Evolutionary conservation across 176 grass and related monocot genomes (phyloP), one percentile per base, ranked within the genome.

Genomic region (Saccharum spontaneum): DNA sequence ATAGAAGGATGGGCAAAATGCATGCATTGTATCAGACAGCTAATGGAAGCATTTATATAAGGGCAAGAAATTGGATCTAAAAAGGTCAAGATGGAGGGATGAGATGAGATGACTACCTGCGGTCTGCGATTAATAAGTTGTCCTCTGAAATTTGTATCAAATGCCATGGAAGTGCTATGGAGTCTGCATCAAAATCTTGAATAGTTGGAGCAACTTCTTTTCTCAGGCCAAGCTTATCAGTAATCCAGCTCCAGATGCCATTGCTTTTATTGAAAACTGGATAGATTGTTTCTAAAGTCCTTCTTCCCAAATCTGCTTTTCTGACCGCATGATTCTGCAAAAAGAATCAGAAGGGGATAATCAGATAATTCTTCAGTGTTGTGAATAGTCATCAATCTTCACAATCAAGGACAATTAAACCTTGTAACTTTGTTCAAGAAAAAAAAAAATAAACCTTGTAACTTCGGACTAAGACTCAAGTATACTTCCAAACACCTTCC

Each of bases 291-390:
- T 98, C 89, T 78, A 95, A 80, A 64, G 90, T 54, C 65, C 96
- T 95, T 26, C 81, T 89, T 80, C 73, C 85, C 31, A 95, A 86
- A 94, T 98, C 93, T 85, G 89, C 91, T 88, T 89, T 95, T 87
- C 93, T 94, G 54, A 98, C 69, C 9, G 91, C 93, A 80, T 90
- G 91, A 73, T 95, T 98, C 93, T 98, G 69, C 46, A 69, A 84
- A 81, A 80, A 84, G 50, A 49, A 87, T 41, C 33, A 79, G 44
- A 78, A 34, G 38, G 9, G 7, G 44, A 30, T 24, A 15, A 79
- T 75, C 17, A 67, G 43, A 83, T 52, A 52, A 67, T 57, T 71
- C 30, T 48, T 83, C 33, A 45, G 78, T 80, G 36, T 36, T 73
- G 15, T 75, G 28, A 22, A 33, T 71, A 82, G 34, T 54, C 18